phyloP scores from a whole-genome alignment of 1,139 yeast species.

The Blastobotrys niveus region DNA sequence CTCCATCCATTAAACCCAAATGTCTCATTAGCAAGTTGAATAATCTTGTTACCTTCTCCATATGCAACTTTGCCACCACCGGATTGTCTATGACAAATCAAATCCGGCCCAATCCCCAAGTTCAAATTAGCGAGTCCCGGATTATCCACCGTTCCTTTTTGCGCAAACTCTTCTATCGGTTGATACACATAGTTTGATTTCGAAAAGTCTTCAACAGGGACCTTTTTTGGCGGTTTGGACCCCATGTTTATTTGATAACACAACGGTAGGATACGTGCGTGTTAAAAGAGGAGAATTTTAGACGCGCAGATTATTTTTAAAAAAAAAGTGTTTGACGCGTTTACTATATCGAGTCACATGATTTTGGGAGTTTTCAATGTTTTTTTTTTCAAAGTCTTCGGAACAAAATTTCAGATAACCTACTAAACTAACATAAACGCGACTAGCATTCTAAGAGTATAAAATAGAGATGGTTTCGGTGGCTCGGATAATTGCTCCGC shows the following conservation, averaged over 20 bases:
- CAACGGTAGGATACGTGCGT: no score
- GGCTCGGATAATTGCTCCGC: conserved; percentile 22
- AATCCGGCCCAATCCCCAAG: conserved; percentile 73
- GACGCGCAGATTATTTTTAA: no score
- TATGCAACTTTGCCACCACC: conserved; percentile 38
- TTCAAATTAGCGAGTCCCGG: conserved; percentile 20
- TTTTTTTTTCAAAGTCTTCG: no score
- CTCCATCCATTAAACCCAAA: conserved; percentile 70
- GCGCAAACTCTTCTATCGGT: conserved; percentile 5
- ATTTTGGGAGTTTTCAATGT: neutral
- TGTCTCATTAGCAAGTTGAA: conserved; percentile 53
- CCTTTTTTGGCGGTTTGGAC: no score
- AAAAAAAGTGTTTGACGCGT: no score
- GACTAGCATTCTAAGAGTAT: neutral
- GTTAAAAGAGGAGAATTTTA: no score
- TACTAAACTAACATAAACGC: neutral
- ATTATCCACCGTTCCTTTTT: neutral
- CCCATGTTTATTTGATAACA: no score
- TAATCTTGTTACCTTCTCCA: conserved; percentile 42
- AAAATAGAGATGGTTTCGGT: conserved; percentile 19
- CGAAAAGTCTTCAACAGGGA: neutral
- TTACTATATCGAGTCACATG: no score
- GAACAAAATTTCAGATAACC: no score
- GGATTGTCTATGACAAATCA: conserved; percentile 65
- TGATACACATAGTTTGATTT: conserved; percentile 5